These are phyloP conservation scores for Paecilomyces variotii DNA, from an alignment of 2,329 filamentous ascomycete genomes.

Conservation along the genomic window DNA sequence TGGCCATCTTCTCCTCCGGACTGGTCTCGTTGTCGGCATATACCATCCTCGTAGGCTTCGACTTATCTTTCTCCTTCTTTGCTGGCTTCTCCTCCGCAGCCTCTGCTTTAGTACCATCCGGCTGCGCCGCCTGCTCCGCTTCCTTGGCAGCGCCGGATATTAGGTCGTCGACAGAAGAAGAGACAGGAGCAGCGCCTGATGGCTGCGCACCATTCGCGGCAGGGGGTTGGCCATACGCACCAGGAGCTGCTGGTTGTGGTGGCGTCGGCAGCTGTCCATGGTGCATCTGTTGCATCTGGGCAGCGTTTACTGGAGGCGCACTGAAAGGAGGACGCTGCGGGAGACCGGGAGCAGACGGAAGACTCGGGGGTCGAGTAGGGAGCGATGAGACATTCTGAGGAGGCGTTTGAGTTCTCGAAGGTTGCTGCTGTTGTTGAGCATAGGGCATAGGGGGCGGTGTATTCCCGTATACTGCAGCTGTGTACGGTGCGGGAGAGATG, in stretches of 20 bases:
- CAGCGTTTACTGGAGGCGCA: constrained; percentile 45
- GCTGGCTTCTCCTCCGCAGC: constrained; percentile 52
- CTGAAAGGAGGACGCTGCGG: constrained; percentile 54
- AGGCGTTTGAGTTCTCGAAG: constrained; percentile 35
- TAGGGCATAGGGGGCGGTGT: constrained; percentile 35
- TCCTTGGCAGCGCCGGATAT: constrained; percentile 42
- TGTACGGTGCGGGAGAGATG: constrained; percentile 25
- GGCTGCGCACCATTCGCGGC: constrained; percentile 23
- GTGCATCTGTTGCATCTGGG: constrained; percentile 51
- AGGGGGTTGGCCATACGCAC: constrained; percentile 13
- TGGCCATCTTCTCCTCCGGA: constrained; percentile 83
- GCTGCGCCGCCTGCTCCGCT: constrained; percentile 32
- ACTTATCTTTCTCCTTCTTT: constrained; percentile 60
- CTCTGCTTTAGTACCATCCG: constrained; percentile 33
- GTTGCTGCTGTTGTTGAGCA: constrained; percentile 34
- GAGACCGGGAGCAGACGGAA: constrained; percentile 49
- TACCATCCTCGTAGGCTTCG: constrained; percentile 61
- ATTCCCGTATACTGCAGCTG: constrained; percentile 30
- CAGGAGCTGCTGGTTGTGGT: constrained; percentile 15
- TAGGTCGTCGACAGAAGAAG: constrained; percentile 44
- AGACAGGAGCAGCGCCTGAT: constrained; percentile 16
- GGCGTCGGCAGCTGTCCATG: constrained; percentile 39
- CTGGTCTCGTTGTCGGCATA: constrained; percentile 74
- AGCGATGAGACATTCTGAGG: constrained; percentile 29
- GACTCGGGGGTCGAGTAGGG: constrained; percentile 44